Percentiles rank a stretch among this genome's conserved stretches.
phyloP scores from a whole-genome alignment of 441 rosid genomes.

The Syzygium syzygioides region DNA sequence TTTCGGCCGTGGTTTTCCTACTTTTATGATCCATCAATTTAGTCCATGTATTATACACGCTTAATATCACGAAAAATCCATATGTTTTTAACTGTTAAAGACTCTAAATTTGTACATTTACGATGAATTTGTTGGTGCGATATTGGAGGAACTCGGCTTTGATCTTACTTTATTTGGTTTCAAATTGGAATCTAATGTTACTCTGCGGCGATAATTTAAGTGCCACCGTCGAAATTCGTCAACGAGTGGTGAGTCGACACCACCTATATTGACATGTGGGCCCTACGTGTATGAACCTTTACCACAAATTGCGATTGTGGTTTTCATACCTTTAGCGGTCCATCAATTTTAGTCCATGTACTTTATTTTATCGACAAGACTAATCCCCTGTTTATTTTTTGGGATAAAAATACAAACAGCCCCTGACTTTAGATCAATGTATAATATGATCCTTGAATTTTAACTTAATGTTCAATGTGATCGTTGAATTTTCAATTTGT shows the following conservation, averaged over 20 bases:
- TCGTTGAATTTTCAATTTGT: too few relatives aligned
- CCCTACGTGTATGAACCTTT: not conserved
- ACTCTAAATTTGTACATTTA: too few relatives aligned
- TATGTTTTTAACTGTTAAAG: too few relatives aligned
- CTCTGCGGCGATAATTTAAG: rapidly evolving
- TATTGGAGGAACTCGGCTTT: not conserved
- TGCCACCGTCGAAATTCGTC: not conserved
- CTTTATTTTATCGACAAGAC: not conserved
- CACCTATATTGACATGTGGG: not conserved
- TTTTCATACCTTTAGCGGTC: not conserved
- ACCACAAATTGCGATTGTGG: too few relatives aligned
- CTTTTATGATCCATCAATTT: too few relatives aligned
- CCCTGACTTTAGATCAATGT: too few relatives aligned
- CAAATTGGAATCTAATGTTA: not conserved
- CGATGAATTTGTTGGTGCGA: not conserved
- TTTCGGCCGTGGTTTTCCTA: too few relatives aligned
- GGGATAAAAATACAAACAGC: too few relatives aligned
- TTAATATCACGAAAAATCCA: too few relatives aligned
- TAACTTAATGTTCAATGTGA: too few relatives aligned
- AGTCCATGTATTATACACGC: too few relatives aligned
- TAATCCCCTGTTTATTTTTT: not conserved
- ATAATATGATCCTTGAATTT: too few relatives aligned
- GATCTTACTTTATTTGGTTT: not conserved
- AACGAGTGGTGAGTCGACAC: not conserved
- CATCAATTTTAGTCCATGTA: not conserved